Conservation (phyloP, 441 rosid genomes). For the Adansonia madagascariensis region DNA sequence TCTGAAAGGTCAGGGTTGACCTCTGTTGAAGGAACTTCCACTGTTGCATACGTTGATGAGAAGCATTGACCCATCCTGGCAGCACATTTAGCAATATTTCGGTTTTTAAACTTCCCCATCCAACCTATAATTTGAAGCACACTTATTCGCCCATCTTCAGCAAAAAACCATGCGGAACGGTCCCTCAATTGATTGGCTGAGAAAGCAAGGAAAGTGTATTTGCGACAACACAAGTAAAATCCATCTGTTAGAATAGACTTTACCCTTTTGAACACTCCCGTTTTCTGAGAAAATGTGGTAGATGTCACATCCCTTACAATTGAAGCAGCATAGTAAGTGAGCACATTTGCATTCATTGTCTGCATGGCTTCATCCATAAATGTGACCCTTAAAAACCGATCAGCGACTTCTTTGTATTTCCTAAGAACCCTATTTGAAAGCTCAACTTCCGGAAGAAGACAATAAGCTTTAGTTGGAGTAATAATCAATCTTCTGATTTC, state of each 20-base stretch:
- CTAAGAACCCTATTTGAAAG: conserved; percentile 89
- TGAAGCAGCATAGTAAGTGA: conserved; percentile 63
- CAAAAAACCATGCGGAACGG: conserved; percentile 89
- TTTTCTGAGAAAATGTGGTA: conserved; percentile 59
- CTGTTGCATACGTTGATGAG: conserved; percentile 88
- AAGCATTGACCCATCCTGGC: conserved; percentile 97
- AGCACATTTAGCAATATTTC: conserved; percentile 81
- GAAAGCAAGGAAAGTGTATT: conserved; percentile 82
- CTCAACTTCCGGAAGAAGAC: conserved; percentile 87
- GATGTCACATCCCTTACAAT: conserved; percentile 64
- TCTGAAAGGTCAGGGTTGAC: conserved; percentile 55
- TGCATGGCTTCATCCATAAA: conserved; percentile 90
- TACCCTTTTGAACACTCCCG: conserved; percentile 71
- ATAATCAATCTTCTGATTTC: conserved; percentile 77
- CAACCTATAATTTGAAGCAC: conserved; percentile 58
- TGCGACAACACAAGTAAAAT: conserved; percentile 75
- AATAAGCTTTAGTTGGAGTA: conserved; percentile 84
- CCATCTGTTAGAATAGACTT: conserved; percentile 64
- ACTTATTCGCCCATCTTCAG: conserved; percentile 56
- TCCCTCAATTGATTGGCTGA: conserved; percentile 94
- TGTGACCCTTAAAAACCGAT: conserved; percentile 79
- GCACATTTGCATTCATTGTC: conserved; percentile 63
- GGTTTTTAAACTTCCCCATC: conserved; percentile 82
- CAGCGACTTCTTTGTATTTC: conserved; percentile 60
- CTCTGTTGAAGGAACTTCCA: conserved; percentile 63